phyloP scores from a whole-genome alignment of 192 early-diverging fungal genomes.

The Entomortierella beljakovae region DNA sequence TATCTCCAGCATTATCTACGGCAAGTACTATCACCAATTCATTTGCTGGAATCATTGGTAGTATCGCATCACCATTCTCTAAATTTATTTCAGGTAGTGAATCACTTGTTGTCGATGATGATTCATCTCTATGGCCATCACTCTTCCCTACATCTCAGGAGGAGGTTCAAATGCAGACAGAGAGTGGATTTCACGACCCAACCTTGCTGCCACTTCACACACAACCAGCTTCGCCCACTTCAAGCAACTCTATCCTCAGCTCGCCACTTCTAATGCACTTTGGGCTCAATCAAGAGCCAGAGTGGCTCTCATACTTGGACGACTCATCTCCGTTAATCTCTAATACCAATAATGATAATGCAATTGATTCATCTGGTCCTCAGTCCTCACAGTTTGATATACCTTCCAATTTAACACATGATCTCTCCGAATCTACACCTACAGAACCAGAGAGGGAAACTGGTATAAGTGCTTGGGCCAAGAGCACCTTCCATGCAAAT shows the following conservation, averaged over 20 bases:
- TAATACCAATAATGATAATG: neutral
- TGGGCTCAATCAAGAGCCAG: conserved; percentile 12
- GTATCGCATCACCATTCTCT: conserved; percentile 6
- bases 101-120: neutral
- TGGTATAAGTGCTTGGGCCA: too few relatives aligned
- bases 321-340: conserved; percentile 29
- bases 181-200: too few relatives aligned
- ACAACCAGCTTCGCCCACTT: neutral
- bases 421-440: too few relatives aligned
- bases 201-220: too few relatives aligned
- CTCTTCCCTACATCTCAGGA: neutral
- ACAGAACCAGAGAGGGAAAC: neutral
- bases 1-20: conserved; percentile 11
- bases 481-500: too few relatives aligned
- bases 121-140: neutral
- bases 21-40: conserved; percentile 8
- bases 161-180: too few relatives aligned
- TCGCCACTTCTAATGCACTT: conserved; percentile 1
- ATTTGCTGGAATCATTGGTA: conserved; percentile 13
- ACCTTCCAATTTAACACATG: too few relatives aligned
- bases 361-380: neutral
- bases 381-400: too few relatives aligned
- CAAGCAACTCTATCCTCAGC: neutral
- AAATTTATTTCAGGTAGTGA: neutral
- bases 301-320: conserved; percentile 42